Base-by-base conservation (phyloP, 805 yeast species). In the Metschnikowia aberdeeniae region DNA sequence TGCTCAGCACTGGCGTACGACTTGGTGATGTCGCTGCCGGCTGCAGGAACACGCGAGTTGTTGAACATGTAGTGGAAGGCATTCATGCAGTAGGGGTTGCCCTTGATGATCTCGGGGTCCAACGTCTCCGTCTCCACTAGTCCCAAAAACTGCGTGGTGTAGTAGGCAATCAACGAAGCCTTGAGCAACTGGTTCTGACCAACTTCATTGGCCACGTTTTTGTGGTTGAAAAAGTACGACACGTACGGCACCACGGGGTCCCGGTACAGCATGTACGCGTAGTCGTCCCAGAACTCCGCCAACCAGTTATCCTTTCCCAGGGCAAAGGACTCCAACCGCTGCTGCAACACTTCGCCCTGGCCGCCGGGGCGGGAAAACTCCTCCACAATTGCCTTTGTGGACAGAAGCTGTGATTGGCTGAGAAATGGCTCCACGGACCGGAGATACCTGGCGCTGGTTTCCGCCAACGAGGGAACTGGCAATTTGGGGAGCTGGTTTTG, bases 241-340 rank as follows among this genome's bases (percentile, higher is more conserved):
- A 89, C 96, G 61, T 82, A 90, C 10, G 98, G 97, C 24, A 87
- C 86, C n/a, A 92, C 86, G 0, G 98, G 96, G 65, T 89, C 98
- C 54, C 93, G 77, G 70, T 89, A 90, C 34, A 85, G 81, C 72
- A 92, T 73, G 67, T 92, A 92, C 17, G 97, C 96, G 55, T 86
- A 87, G 57, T 86, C 85, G 64, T 92, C 96, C 99, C 99, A 92
- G 76, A 84, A 89, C 49, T 80, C 84, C 38, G 86, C 78, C 58
- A 92, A 75, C 99, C 99, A 92, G 65, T 92, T 92, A 61, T 89
- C 83, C 50, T 80, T 78, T 42, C 66, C 75, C 27, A 67, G 56
- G 26, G 92, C 83, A 54, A 80, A 79, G 22, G 74, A 68, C 31
- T 64, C 59, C 43, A 92, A 75, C 49, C 90, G 76, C 45, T 71